Evolutionary conservation across 1,139 yeast genomes (phyloP), one percentile per base, ranked within the genome.

Genomic region (Magnusiomyces tetraspermus): DNA sequence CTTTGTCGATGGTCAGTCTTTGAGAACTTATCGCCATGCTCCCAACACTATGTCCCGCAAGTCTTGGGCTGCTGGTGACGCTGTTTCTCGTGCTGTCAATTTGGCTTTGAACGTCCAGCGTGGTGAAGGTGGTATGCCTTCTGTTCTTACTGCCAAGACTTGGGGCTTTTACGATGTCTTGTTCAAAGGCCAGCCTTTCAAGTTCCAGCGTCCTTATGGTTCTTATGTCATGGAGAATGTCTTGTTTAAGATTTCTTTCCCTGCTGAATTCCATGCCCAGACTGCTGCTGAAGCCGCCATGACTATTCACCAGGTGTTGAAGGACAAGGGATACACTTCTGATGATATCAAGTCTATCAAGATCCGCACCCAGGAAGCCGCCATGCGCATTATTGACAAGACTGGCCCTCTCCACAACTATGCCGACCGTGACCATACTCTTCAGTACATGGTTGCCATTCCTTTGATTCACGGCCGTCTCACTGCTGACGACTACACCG

Each of bases 261-360:
- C 83, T n/a, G 83, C 83, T 24, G 83, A 78, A 64, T 78, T 78
- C 67, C 83, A 79, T 62, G 82, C 83, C n/a, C 83, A 78, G 65
- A 78, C 83, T 40, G 83, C 83, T 15, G 82, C 74, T 31, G 83
- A 78, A 62, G 80, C 79, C 41, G 77, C 83, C 41, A 61, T 78
- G 66, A 73, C 70, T 23, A 68, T 76, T 21, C 71, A 75, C 61
- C 58, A 63, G 49, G 60, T 65, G 52, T 67, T 78, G 58, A 61
- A 64, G 51, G 63, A 61, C 10, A 57, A 67, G 53, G 79, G 79
- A 22, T 71, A 73, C 63, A 61, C 76, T 13, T 65, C 70, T 53
- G 74, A 73, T 51, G 82, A 79, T 60, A 77, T 78, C 61, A 71
- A 73, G 60, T 67, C 70, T 28, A 66, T 79, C 55, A 70, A 72